phyloP scores from a whole-genome alignment of 2,329 filamentous ascomycete species.

The Talaromyces albobiverticillius region DNA sequence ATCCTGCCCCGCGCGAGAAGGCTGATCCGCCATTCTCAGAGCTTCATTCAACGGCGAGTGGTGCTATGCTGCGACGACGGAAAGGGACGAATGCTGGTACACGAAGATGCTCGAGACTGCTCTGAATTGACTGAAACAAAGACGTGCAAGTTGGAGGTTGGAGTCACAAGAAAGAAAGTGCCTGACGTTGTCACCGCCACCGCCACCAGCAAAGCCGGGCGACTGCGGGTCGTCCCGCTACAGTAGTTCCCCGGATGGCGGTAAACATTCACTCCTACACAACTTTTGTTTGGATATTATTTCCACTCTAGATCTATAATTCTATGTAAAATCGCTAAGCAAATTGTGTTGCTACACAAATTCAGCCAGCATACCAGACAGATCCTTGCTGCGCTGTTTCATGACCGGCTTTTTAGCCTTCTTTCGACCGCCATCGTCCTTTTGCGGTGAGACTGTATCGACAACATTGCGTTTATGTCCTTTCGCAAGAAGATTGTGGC shows the following conservation, averaged over 20 bases:
- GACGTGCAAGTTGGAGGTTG: background rate
- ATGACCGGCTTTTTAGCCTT: constrained; percentile 21
- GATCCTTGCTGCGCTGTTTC: constrained; percentile 26
- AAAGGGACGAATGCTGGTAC: background rate
- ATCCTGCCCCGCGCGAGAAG: constrained; percentile 28
- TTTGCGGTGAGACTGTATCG: background rate
- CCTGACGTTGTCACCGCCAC: constrained; percentile 6
- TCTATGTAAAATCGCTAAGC: too few relatives aligned
- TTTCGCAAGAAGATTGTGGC: constrained; percentile 13
- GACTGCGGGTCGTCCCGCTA: constrained; percentile 10
- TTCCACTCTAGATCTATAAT: too few relatives aligned
- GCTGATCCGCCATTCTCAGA: constrained; percentile 32
- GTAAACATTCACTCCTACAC: too few relatives aligned
- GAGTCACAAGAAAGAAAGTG: too few relatives aligned
- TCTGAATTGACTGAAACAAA: background rate
- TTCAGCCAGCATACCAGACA: constrained; percentile 29
- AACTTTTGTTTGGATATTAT: too few relatives aligned
- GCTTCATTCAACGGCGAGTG: background rate
- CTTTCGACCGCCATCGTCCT: background rate
- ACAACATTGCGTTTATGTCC: constrained; percentile 10
- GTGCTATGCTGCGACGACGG: background rate
- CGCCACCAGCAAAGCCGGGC: background rate
- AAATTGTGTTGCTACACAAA: too few relatives aligned
- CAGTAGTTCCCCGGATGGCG: too few relatives aligned
- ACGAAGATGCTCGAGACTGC: background rate